These are phyloP conservation scores for Xeromyces bisporus DNA, from an alignment of 495 filamentous ascomycete species.

Conservation along the genomic window DNA sequence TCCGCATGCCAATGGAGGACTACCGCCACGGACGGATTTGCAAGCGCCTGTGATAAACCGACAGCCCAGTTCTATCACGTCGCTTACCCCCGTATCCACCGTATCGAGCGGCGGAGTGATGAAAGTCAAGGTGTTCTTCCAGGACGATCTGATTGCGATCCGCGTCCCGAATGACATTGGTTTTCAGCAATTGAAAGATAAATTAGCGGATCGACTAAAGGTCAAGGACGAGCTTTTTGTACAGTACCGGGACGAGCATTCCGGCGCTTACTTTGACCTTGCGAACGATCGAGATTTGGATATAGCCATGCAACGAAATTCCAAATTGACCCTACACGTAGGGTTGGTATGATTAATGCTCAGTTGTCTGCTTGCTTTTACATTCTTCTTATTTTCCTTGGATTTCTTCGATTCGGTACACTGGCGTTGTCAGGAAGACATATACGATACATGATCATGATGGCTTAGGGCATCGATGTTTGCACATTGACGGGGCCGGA, in stretches of 20 bases:
- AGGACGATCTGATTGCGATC: constrained; percentile 80
- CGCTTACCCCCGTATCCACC: constrained; percentile 51
- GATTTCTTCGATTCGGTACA: constrained; percentile 14
- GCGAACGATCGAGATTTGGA: constrained; percentile 67
- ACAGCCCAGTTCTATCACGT: constrained; percentile 57
- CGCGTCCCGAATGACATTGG: constrained; percentile 66
- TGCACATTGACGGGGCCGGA: no score
- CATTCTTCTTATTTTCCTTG: constrained; percentile 9
- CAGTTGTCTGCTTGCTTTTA: not conserved
- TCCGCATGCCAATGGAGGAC: constrained; percentile 23
- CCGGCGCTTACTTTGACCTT: constrained; percentile 54
- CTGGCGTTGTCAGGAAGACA: constrained; percentile 13
- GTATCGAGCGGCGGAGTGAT: constrained; percentile 36
- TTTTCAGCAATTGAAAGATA: constrained; percentile 66
- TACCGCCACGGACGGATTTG: constrained; percentile 24
- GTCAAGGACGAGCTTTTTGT: constrained; percentile 56
- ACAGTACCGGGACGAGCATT: constrained; percentile 75
- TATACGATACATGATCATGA: no score
- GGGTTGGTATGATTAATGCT: constrained; percentile 24
- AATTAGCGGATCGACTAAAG: constrained; percentile 59
- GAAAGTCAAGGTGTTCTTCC: constrained; percentile 90
- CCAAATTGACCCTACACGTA: constrained; percentile 71
- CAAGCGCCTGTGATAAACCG: constrained; percentile 38
- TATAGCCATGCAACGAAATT: constrained; percentile 62
- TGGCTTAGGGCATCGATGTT: no score